phyloP scores from a whole-genome alignment of 2,329 filamentous ascomycete species.

The Ascochyta lentis region DNA sequence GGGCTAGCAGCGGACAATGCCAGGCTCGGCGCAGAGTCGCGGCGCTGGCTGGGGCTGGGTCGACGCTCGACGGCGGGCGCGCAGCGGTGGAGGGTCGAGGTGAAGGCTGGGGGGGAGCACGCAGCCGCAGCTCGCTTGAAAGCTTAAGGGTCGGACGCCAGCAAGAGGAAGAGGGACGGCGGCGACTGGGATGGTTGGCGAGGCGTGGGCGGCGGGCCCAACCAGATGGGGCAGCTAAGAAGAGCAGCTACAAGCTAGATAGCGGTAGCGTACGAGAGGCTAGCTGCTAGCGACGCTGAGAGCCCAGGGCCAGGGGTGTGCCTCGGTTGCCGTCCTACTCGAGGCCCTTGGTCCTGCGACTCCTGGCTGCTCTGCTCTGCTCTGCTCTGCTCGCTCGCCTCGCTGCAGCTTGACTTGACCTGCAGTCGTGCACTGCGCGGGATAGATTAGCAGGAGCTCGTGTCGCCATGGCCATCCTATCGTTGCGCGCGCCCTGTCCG shows the following conservation, averaged over 20 bases:
- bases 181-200: slow-evolving; percentile 34
- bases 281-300: neutral
- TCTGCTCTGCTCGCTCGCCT: too few species aligned
- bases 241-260: neutral
- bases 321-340: slow-evolving; percentile 20
- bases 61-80: neutral
- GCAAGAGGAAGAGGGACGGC: slow-evolving; percentile 20
- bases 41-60: slow-evolving; percentile 22
- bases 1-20: slow-evolving; percentile 37
- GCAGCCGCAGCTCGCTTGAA: slow-evolving; percentile 30
- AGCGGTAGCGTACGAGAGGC: neutral
- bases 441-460: slow-evolving; percentile 22
- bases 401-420: too few species aligned
- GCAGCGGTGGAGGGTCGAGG: too few species aligned
- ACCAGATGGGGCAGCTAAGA: slow-evolving; percentile 23
- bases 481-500: neutral
- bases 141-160: slow-evolving; percentile 24
- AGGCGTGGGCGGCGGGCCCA: slow-evolving; percentile 13
- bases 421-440: slow-evolving; percentile 14
- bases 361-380: too few species aligned
- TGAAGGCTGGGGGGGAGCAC: slow-evolving; percentile 11
- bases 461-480: slow-evolving; percentile 4
- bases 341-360: slow-evolving; percentile 6
- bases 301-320: slow-evolving; percentile 15
- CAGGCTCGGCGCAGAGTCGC: slow-evolving; percentile 25